Base-by-base conservation (phyloP, 768 basidiomycete species). In the Xerocomellus intermedius region DNA sequence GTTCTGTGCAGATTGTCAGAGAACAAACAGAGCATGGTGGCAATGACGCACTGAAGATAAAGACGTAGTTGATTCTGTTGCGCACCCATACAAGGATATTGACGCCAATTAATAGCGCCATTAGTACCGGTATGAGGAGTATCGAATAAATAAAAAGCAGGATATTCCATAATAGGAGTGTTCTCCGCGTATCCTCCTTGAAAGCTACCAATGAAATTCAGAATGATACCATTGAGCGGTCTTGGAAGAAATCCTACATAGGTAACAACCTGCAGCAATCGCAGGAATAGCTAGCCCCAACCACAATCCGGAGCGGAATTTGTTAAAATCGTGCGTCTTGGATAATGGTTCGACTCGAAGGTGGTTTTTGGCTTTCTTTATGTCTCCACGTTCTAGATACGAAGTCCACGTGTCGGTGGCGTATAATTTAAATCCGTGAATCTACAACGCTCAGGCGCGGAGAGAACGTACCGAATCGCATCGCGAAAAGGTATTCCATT, bases 1-100 rank as follows among this genome's bases (percentile, higher is more conserved):
- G 69, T 67, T 89, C 91, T 87, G 61, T 21, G 22, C 17, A 41
- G 7, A 43, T 44, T n/a, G 32, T 65, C 28, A 67, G 52, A 44
- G n/a, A 48, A 4, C 7, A 19, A 45, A 42, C 8, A 14, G 17
- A 26, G 8, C 2, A 44, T 30, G 17, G 24, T 28, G 17, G 24
- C 10, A 42, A 35, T 10, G n/a, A 62, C 80, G 38, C 55, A 89
- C 89, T 89, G 64, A 95, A 91, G 35, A 95, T 91, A 69, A 98
- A 96, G 17, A 86, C 81, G 63, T 94, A 96, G 66, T 98, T 98
- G 62, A 99, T 93, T 43, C 89, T 79, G 6, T 85, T 75, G 5
- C 73, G 71, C 0, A 82, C 77, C 88, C 91, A 99, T 0, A 86
- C 88, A 21, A 86, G 60, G 5, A 98, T 60, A 67, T 99, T 97